Base-by-base conservation (phyloP, 768 basidiomycete genomes). In the Lanmaoa pseudosensibilis region DNA sequence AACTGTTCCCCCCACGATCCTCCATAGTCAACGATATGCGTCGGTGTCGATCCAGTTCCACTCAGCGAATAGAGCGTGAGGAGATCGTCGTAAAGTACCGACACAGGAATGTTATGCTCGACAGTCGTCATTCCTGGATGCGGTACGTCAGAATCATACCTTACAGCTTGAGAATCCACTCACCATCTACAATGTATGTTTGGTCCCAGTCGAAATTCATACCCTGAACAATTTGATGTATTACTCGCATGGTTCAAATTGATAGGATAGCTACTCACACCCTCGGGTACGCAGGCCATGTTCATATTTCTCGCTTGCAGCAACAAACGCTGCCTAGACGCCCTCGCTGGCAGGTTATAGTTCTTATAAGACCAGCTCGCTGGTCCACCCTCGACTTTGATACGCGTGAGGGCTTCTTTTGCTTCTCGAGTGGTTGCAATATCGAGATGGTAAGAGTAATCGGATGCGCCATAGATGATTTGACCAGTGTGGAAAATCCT, bases 181-280 rank as follows among this genome's bases (percentile, higher is more conserved):
- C 56, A 84, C 88, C 88, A 63, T 90, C 88, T n/a, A 88, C 72
- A 53, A 90, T 88, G 61, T 89, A 90, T 0, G 88, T 88, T 60
- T 83, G 69, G 62, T 90, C 87, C 88, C 88, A 90, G 62, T 90
- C 88, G 30, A 77, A 83, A 64, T 87, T 88, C 87, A 88, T 88
- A 10, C 88, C 88, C 76, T 78, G 46, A 39, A 10, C 19, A 27
- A 19, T 36, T 19, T 30, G 33, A 16, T 19, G 13, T 9, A n/a
- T 61, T 11, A 56, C 43, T 48, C 13, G 10, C 27, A 43, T 40
- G 21, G 3, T 39, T 27, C 4, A 10, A 6, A 18, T 23, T 55
- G 2, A 18, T 18, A 25, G 34, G 8, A 30, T 38, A 13, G n/a
- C 7, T 16, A 73, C 78, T 61, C 41, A 79, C 78, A 38, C 87